These are phyloP conservation scores for Cutaneotrichosporon sp. DNA, from an alignment of 1,284 basidiomycete species.

Conservation along the genomic window DNA sequence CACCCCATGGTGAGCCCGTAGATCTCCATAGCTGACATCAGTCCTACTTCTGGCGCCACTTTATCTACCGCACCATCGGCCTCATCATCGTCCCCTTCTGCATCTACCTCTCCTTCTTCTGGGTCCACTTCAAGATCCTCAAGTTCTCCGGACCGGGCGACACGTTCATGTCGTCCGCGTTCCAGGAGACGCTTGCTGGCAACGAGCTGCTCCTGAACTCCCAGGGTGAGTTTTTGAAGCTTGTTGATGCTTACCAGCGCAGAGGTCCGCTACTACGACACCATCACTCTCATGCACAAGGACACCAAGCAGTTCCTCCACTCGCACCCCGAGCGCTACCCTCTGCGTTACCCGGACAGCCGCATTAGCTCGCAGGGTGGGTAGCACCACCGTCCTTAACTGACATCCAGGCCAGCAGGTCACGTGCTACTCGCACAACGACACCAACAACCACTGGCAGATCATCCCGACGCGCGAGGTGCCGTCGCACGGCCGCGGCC, in stretches of 20 bases:
- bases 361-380: slow-evolving; percentile 83
- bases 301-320: slow-evolving; percentile 91
- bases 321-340: slow-evolving; percentile 86
- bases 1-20: slow-evolving; percentile 69
- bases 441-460: slow-evolving; percentile 92
- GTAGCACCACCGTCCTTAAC: not conserved
- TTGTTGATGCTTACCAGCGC: slow-evolving; percentile 25
- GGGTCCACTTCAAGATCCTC: slow-evolving; percentile 88
- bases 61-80: slow-evolving; percentile 78
- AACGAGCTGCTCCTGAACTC: slow-evolving; percentile 89
- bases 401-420: slow-evolving; percentile 73
- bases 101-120: slow-evolving; percentile 95
- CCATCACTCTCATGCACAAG: slow-evolving; percentile 82
- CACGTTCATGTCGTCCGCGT: slow-evolving; percentile 93
- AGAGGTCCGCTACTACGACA: slow-evolving; percentile 95
- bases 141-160: slow-evolving; percentile 91
- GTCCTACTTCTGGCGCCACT: slow-evolving; percentile 89
- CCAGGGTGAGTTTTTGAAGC: slow-evolving; percentile 62
- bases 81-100: slow-evolving; percentile 83
- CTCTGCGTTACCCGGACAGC: slow-evolving; percentile 92
- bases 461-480: slow-evolving; percentile 89
- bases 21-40: slow-evolving; percentile 44
- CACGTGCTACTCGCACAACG: slow-evolving; percentile 76
- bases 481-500: slow-evolving; percentile 81
- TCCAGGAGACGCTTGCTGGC: slow-evolving; percentile 92